phyloP scores from a whole-genome alignment of 164 flowering plant species.

The Nymphaea thermarum region DNA sequence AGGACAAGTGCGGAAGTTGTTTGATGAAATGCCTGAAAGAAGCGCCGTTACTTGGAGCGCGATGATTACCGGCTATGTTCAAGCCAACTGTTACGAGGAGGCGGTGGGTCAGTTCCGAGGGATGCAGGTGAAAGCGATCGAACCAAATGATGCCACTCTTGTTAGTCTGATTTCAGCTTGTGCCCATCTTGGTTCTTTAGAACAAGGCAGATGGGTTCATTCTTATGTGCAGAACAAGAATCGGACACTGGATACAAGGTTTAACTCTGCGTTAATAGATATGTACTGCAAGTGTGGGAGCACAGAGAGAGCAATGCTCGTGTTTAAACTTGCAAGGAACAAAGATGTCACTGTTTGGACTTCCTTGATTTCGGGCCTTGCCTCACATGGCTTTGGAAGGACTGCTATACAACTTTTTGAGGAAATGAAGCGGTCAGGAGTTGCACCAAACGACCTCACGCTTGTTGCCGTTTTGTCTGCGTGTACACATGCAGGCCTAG shows the following conservation, averaged over 20 bases:
- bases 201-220: constrained; percentile 25
- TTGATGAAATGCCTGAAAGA: constrained; percentile 27
- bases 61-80: constrained; percentile 23
- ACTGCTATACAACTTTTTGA: constrained; percentile 17
- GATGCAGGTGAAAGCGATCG: constrained; percentile 8
- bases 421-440: constrained; percentile 16
- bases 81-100: constrained; percentile 13
- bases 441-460: constrained; percentile 20
- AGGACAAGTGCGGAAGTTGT: constrained; percentile 14
- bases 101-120: constrained; percentile 20
- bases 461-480: constrained; percentile 25
- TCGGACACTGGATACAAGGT: constrained; percentile 12
- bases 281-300: constrained; percentile 33
- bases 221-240: constrained; percentile 9
- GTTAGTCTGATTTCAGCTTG: constrained; percentile 16
- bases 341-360: constrained; percentile 26
- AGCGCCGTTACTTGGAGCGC: constrained; percentile 27
- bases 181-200: constrained; percentile 19
- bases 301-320: constrained; percentile 9
- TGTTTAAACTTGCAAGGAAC: constrained; percentile 13
- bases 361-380: constrained; percentile 23
- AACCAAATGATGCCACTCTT: constrained; percentile 19
- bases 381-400: constrained; percentile 24
- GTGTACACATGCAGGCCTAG: constrained; percentile 27
- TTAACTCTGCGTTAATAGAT: constrained; percentile 23